Base-by-base conservation (phyloP, 495 filamentous ascomycete species). In the Aspergillus wentii region DNA sequence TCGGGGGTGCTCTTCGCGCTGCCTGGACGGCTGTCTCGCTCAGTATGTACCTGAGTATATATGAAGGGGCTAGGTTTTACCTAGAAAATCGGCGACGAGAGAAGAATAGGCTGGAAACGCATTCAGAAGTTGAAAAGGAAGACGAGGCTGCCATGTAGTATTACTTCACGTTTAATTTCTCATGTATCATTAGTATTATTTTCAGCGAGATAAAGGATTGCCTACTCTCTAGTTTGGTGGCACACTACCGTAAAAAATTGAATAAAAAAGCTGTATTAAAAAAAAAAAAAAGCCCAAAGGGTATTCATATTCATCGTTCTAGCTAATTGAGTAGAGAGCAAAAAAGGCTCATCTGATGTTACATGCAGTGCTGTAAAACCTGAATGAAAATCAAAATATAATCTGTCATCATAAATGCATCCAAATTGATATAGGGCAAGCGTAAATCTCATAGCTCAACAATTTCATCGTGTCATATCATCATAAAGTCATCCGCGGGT, bases 1-100 rank as follows among this genome's bases (percentile, higher is more conserved):
- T 80, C 20, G 89, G 89, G n/a, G 86, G 82, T 1, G 61, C 66
- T 8, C 64, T 95, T 47, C 76, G 90, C 34, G 74, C 72, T n/a
- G 71, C 72, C 2, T 95, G 89, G 88, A 88, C 88, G 17, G 78
- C 84, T 9, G 40, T 92, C 10, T 83, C 87, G 5, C 79, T 84
- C 46, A 86, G 90, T 6, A 56, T 95, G 19, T 95, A 95, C 71
- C 66, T 96, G 8, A 83, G 88, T 13, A 79, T 83, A 14, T 95
- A 95, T 62, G 88, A 96, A 57, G 80, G 78, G 38, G 82, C 82
- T 17, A 74, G 87, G 46, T 62, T 81, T 23, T 88, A 79, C 68
- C 64, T 94, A 27, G 80, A 79, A 44, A 71, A 66, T 26, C 44
- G 57, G 22, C 49, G 61, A 23, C 45, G 29, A 17, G 38, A 37